Base-by-base conservation (phyloP, 2,329 filamentous ascomycete genomes). In the Pleomassaria siparia region DNA sequence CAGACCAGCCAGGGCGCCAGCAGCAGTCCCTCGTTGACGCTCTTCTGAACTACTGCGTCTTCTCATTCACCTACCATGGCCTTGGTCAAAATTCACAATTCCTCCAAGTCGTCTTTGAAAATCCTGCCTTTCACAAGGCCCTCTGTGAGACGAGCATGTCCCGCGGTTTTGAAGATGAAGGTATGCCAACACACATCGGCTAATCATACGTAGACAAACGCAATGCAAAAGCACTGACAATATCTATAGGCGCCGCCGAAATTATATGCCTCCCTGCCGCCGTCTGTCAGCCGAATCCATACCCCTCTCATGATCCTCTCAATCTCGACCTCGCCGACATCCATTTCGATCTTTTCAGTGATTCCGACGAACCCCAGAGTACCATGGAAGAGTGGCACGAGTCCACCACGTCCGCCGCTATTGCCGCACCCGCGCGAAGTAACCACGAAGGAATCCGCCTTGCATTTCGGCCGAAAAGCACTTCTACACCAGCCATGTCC, bases 1-100 rank as follows among this genome's bases (percentile, higher is more conserved):
- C 51, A 18, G 52, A 52, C 18, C 36, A 57, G 2, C 42, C 68
- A 35, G 51, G 57, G 15, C 54, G 58, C 26, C 49, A 54, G 39
- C 53, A 63, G 25, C 55, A 62, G 21, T 52, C 58, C 15, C 56
- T 76, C 4, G 51, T 73, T 7, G 65, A 74, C 33, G 70, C 67
- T 0, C 58, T 77, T 13, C 59, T 74, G 40, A 67, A 74, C 52
- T 77, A 76, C 56, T 76, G 73, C 48, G 62, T 76, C 16, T 59
- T 63, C 6, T 62, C 59, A 22, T 75, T 74, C 52, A 29, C 56
- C 3, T 62, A 64, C 21, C 73, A 76, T 49, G 53, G 54, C 13
- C 62, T 77, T 3, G 67, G 58, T 2, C 43, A 66, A 18, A 60
- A 69, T 33, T 44, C 49, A 10, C 65, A 67, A 2, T 77, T 77